phyloP scores from a whole-genome alignment of 352 stramenopile species.

The Blastocystis sp. region DNA sequence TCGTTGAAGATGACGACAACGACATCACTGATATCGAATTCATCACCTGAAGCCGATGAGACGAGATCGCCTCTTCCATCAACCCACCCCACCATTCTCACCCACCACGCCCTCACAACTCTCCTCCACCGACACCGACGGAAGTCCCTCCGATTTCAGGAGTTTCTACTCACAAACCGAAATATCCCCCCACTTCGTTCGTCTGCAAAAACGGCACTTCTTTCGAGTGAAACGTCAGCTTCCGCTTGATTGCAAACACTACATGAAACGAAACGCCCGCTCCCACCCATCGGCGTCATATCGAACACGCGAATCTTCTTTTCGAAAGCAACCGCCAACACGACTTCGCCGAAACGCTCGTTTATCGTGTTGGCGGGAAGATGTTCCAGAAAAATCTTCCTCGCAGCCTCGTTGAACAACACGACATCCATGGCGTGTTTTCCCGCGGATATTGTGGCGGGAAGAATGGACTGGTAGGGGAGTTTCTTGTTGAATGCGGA shows the following conservation, averaged over 20 bases:
- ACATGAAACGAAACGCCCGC: neutral
- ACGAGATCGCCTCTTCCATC: no score
- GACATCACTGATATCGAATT: no score
- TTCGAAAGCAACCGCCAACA: neutral
- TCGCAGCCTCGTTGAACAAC: neutral
- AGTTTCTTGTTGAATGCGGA: neutral
- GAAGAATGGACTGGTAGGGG: neutral
- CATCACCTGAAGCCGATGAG: no score
- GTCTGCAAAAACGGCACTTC: neutral
- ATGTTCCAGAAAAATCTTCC: neutral
- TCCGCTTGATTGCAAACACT: constrained; percentile 41
- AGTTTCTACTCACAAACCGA: no score
- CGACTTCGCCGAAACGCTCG: neutral
- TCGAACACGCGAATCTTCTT: neutral
- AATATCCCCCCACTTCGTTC: neutral
- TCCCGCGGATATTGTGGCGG: neutral
- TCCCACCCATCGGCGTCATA: neutral
- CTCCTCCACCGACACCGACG: no score
- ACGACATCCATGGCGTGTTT: constrained; percentile 16
- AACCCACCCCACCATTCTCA: no score
- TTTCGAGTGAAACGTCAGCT: neutral
- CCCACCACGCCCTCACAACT: no score
- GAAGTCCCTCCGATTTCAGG: no score
- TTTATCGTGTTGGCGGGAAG: neutral
- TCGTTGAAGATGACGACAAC: no score